Evolutionary conservation across 2,329 filamentous ascomycete species (phyloP).

Genomic region (Phaeosphaeria sp.): DNA sequence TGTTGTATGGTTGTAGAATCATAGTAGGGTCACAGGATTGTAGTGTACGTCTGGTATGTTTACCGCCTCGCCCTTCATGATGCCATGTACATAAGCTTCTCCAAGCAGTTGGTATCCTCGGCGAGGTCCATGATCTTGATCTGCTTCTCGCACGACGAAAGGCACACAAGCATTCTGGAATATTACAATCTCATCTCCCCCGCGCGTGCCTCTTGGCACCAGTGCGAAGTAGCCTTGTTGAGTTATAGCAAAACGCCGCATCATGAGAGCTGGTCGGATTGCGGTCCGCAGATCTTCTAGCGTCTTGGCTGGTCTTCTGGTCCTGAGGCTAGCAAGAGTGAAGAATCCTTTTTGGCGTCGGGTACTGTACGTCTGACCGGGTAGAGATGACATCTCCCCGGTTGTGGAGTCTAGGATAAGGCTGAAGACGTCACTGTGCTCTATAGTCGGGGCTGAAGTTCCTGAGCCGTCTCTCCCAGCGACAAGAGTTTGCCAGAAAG

Average conservation of each 20-base stretch:
- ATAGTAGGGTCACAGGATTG: slow-evolving; percentile 19
- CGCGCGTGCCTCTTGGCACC: slow-evolving; percentile 22
- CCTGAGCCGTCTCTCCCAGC: slow-evolving; percentile 27
- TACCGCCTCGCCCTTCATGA: slow-evolving; percentile 30
- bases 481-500: slow-evolving; percentile 29
- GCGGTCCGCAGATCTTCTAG: slow-evolving; percentile 22
- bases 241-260: slow-evolving; percentile 31
- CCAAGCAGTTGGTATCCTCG: slow-evolving; percentile 23
- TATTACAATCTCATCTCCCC: slow-evolving; percentile 22
- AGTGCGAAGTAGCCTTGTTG: slow-evolving; percentile 28
- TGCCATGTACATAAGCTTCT: slow-evolving; percentile 31
- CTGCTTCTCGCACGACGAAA: slow-evolving; percentile 18
- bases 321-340: slow-evolving; percentile 24
- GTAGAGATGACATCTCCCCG: slow-evolving; percentile 19
- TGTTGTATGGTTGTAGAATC: background rate
- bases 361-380: slow-evolving; percentile 26
- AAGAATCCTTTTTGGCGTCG: slow-evolving; percentile 29
- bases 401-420: slow-evolving; percentile 26
- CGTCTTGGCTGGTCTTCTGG: slow-evolving; percentile 19
- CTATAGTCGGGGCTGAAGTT: slow-evolving; percentile 12
- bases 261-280: slow-evolving; percentile 21
- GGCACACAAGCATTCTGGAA: slow-evolving; percentile 29
- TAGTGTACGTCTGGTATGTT: slow-evolving; percentile 8
- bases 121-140: background rate
- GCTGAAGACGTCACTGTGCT: slow-evolving; percentile 32